A percentile compares a stretch with the other conserved stretches of the same genome.
Evolutionary conservation across 306 rosid genomes (phyloP).

Genomic region (Abrus pulchellus): DNA sequence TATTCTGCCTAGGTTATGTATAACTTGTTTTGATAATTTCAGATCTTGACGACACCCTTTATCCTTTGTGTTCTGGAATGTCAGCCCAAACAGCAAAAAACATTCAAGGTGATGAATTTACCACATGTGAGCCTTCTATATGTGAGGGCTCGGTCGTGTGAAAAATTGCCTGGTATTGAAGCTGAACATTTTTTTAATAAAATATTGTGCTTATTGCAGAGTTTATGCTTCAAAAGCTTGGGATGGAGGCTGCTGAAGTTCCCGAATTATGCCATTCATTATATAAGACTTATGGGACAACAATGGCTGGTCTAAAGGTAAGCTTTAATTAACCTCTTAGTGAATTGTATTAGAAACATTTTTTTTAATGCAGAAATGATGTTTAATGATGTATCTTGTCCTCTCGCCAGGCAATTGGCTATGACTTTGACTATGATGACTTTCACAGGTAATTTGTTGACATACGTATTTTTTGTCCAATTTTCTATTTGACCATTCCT

Average conservation of each 20-base stretch:
- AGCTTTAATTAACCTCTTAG: constrained; percentile 16
- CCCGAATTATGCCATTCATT: constrained; percentile 63
- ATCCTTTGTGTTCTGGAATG: constrained; percentile 78
- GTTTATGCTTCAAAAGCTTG: constrained; percentile 79
- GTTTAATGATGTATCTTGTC: constrained; percentile 35
- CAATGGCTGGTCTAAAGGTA: constrained; percentile 96
- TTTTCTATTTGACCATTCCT: background rate
- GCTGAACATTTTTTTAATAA: background rate
- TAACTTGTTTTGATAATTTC: constrained; percentile 42
- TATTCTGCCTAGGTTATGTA: background rate
- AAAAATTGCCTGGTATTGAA: constrained; percentile 13
- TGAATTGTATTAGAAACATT: background rate
- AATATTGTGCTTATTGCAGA: constrained; percentile 49
- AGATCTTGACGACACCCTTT: constrained; percentile 97
- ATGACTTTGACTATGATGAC: constrained; percentile 70
- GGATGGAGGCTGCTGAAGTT: constrained; percentile 66
- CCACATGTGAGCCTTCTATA: background rate
- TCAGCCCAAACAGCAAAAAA: constrained; percentile 65
- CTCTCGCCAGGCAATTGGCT: constrained; percentile 75
- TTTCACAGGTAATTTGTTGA: constrained; percentile 68
- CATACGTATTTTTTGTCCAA: background rate
- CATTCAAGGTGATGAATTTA: constrained; percentile 65
- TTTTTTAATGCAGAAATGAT: background rate
- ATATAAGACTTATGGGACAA: constrained; percentile 86
- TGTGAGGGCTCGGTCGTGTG: background rate